Evolutionary conservation across 495 filamentous ascomycete genomes (phyloP).

Genomic region (Acidiella bohemica): DNA sequence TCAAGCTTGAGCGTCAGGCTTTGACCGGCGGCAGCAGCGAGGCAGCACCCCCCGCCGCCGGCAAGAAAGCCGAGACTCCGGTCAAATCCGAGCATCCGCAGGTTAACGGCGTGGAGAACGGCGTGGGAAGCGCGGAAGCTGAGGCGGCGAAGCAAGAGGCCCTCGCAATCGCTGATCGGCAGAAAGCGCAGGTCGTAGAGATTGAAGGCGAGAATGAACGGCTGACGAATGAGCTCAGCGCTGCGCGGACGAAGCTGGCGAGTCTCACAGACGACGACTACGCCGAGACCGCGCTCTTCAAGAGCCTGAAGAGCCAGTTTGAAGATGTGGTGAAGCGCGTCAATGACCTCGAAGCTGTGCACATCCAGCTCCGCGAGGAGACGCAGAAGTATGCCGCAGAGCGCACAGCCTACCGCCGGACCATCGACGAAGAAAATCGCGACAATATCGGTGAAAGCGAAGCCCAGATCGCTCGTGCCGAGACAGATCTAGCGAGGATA

Average conservation of each 20-base stretch:
- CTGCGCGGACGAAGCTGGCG: constrained; percentile 48
- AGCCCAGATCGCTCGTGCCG: constrained; percentile 62
- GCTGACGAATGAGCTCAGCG: constrained; percentile 65
- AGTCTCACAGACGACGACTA: constrained; percentile 86
- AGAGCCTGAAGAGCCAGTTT: constrained; percentile 73
- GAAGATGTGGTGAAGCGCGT: constrained; percentile 84
- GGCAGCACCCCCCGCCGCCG: constrained; percentile 16
- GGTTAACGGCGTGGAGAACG: constrained; percentile 43
- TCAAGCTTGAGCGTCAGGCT: constrained; percentile 82
- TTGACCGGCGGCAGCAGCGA: constrained; percentile 46
- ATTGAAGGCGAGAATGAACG: constrained; percentile 67
- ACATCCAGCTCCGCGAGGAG: constrained; percentile 71
- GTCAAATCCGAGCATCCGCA: constrained; percentile 35
- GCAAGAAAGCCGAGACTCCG: constrained; percentile 13
- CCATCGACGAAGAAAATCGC: constrained; percentile 66
- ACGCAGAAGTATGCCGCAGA: constrained; percentile 74
- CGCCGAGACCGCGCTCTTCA: constrained; percentile 81
- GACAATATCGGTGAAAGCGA: constrained; percentile 58
- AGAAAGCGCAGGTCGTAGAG: constrained; percentile 73
- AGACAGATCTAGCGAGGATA: constrained; percentile 75
- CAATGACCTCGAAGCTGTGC: constrained; percentile 82
- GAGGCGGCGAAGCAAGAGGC: constrained; percentile 63
- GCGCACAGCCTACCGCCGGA: constrained; percentile 62
- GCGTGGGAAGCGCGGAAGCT: constrained; percentile 38
- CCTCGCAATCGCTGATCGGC: constrained; percentile 56